phyloP scores from a whole-genome alignment of 2,329 filamentous ascomycete genomes.

The Aspergillus sp. region DNA sequence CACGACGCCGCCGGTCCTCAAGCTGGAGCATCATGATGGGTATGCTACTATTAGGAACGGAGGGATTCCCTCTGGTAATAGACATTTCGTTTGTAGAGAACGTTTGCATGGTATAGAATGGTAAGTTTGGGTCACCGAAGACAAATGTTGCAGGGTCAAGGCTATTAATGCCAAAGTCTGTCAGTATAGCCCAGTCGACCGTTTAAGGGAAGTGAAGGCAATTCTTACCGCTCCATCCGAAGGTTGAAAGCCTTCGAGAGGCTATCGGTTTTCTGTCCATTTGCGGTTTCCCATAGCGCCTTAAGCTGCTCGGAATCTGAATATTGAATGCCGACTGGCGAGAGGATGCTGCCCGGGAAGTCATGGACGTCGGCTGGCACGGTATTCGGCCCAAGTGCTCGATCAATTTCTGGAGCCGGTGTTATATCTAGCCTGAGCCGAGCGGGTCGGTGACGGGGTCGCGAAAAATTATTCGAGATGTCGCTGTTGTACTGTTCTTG shows the following conservation, averaged over 20 bases:
- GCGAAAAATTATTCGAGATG: slow-evolving; percentile 16
- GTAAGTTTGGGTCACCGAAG: slow-evolving; percentile 42
- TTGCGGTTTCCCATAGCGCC: slow-evolving; percentile 47
- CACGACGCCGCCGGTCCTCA: slow-evolving; percentile 38
- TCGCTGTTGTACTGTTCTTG: slow-evolving; percentile 40
- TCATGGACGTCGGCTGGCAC: slow-evolving; percentile 45
- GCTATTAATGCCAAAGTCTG: slow-evolving; percentile 27
- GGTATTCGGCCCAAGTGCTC: slow-evolving; percentile 39
- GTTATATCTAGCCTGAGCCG: slow-evolving; percentile 27
- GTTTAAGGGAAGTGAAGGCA: not conserved
- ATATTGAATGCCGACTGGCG: slow-evolving; percentile 35
- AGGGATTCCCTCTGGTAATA: slow-evolving; percentile 43
- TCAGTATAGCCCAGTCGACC: not conserved
- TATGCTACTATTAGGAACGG: slow-evolving; percentile 38
- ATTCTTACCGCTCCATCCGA: slow-evolving; percentile 42
- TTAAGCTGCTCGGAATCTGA: slow-evolving; percentile 42
- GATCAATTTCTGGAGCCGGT: slow-evolving; percentile 36
- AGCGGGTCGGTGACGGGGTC: slow-evolving; percentile 24
- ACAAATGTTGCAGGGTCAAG: slow-evolving; percentile 43
- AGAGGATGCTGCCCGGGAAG: slow-evolving; percentile 39
- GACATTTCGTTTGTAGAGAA: slow-evolving; percentile 44
- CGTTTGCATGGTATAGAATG: slow-evolving; percentile 48
- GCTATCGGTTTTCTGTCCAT: slow-evolving; percentile 41
- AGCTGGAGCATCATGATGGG: slow-evolving; percentile 46
- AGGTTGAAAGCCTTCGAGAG: slow-evolving; percentile 39